A percentile compares a stretch with the other conserved stretches of the same genome.
Conservation (phyloP, 2,329 filamentous ascomycete species). For the Colletotrichum destructivum region DNA sequence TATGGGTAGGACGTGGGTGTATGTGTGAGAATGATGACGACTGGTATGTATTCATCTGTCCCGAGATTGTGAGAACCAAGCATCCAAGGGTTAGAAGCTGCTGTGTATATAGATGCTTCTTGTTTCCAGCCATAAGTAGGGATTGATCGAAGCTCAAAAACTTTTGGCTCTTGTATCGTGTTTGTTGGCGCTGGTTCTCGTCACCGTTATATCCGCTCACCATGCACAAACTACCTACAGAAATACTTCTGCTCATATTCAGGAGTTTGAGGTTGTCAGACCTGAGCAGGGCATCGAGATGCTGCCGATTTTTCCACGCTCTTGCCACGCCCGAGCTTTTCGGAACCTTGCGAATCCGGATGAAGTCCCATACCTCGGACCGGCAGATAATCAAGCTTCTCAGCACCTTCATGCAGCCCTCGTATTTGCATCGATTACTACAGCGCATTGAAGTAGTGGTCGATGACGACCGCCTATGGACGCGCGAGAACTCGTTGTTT, state of each 20-base stretch:
- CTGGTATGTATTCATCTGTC: neutral
- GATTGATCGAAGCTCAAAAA: neutral
- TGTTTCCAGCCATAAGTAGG: neutral
- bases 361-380: neutral
- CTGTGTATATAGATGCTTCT: neutral
- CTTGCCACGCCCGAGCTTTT: neutral
- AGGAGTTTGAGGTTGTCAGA: neutral
- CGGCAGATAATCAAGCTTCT: neutral
- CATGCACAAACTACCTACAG: neutral
- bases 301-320: neutral
- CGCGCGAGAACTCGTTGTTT: neutral
- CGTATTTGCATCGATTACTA: neutral
- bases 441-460: neutral
- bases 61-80: neutral
- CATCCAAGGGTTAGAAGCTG: neutral
- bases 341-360: neutral
- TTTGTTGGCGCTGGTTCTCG: neutral
- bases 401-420: slow-evolving; percentile 1
- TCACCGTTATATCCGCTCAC: neutral
- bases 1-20: neutral
- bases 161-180: neutral
- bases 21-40: neutral
- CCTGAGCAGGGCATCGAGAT: neutral
- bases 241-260: slow-evolving; percentile 9
- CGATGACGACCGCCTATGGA: neutral